These are phyloP conservation scores for Russula emetica DNA, from an alignment of 768 basidiomycete genomes.

Conservation along the genomic window DNA sequence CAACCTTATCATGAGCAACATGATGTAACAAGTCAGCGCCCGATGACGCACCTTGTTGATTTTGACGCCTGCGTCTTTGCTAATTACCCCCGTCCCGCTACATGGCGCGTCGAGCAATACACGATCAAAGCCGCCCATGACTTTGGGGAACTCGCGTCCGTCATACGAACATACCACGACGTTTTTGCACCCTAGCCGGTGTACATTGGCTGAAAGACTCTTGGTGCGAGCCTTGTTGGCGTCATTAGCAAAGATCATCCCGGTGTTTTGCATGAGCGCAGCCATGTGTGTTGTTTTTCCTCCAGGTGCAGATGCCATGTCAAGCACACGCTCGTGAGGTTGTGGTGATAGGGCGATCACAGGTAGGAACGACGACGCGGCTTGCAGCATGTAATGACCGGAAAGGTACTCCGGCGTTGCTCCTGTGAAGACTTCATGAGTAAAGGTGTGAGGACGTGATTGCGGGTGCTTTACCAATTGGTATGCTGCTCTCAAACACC, in stretches of 20 bases:
- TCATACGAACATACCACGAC: constrained; percentile 97
- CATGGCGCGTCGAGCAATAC: constrained; percentile 96
- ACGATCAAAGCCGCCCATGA: constrained; percentile 98
- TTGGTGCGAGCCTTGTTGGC: constrained; percentile 92
- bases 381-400: constrained; percentile 99
- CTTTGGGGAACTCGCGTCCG: constrained; percentile 95
- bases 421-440: constrained; percentile 40
- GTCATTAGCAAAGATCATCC: constrained; percentile 97
- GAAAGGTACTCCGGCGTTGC: constrained; percentile 99
- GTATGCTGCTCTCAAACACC: constrained; percentile 93
- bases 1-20: neutral
- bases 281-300: constrained; percentile 98
- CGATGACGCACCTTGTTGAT: constrained; percentile 79
- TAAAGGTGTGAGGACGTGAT: neutral
- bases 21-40: neutral
- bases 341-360: constrained; percentile 94
- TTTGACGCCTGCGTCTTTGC: constrained; percentile 96
- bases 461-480: constrained; percentile 62
- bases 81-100: constrained; percentile 96
- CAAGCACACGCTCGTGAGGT: constrained; percentile 88
- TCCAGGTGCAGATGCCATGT: constrained; percentile 98
- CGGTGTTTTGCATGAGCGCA: constrained; percentile 94
- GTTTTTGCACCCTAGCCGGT: constrained; percentile 96
- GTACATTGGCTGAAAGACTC: constrained; percentile 93
- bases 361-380: constrained; percentile 98